phyloP scores from a whole-genome alignment of 495 filamentous ascomycete genomes.

The Niebla homalea region DNA sequence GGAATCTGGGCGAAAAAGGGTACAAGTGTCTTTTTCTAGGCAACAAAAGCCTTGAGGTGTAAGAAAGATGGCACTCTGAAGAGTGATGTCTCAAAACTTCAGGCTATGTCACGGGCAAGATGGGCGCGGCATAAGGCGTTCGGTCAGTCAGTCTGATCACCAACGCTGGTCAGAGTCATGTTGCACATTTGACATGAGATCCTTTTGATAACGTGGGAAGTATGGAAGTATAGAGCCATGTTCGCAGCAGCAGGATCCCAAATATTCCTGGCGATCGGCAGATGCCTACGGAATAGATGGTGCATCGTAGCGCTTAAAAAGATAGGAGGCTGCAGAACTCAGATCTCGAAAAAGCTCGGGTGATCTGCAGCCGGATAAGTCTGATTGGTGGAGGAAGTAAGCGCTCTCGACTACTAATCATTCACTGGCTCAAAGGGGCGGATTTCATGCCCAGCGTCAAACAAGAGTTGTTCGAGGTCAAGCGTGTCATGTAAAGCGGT shows the following conservation, averaged over 20 bases:
- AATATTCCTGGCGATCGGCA: background rate
- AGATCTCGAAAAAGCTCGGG: background rate
- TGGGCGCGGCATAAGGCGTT: no score
- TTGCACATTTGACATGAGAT: no score
- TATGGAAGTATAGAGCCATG: no score
- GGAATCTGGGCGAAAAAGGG: background rate
- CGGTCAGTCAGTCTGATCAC: no score
- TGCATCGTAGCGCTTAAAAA: background rate
- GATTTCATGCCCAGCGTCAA: slow-evolving; percentile 1
- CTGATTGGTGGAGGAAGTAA: background rate
- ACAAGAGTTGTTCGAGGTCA: slow-evolving; percentile 1
- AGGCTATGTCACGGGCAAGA: background rate
- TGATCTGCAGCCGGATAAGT: background rate
- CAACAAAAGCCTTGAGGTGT: background rate
- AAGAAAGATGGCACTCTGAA: background rate
- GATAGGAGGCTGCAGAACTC: background rate
- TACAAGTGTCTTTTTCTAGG: background rate
- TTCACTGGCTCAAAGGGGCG: background rate
- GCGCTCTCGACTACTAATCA: background rate
- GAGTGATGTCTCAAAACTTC: background rate
- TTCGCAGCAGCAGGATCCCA: no score
- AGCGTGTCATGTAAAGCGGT: background rate
- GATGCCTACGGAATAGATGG: background rate
- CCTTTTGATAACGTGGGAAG: no score
- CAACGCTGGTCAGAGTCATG: no score